These are phyloP conservation scores for Xerocomus potaroensis DNA, from an alignment of 768 basidiomycete genomes.

Conservation along the genomic window DNA sequence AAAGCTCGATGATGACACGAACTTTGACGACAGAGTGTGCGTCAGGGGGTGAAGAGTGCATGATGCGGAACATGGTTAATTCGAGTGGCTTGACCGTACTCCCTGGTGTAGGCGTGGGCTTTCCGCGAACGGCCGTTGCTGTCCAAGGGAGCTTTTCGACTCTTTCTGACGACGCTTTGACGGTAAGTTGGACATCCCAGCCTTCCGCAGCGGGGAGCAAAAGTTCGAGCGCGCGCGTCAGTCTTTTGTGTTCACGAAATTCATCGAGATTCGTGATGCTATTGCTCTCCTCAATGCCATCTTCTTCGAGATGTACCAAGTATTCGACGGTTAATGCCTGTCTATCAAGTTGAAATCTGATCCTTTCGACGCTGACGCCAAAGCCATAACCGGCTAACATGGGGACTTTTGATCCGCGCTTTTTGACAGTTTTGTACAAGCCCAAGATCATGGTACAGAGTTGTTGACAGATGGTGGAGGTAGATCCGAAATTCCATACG, in stretches of 20 bases:
- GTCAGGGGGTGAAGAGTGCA: constrained; percentile 67
- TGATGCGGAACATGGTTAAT: constrained; percentile 57
- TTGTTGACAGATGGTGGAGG: constrained; percentile 66
- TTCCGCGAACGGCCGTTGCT: constrained; percentile 50
- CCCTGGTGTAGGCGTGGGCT: constrained; percentile 26
- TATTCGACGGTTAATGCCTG: constrained; percentile 83
- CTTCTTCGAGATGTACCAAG: constrained; percentile 68
- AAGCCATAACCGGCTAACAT: constrained; percentile 74
- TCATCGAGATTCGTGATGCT: constrained; percentile 53
- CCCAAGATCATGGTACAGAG: constrained; percentile 83
- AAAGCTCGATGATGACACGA: constrained; percentile 73
- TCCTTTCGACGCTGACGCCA: constrained; percentile 74
- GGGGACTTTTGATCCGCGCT: constrained; percentile 71
- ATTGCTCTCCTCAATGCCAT: constrained; percentile 22
- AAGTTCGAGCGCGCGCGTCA: constrained; percentile 77
- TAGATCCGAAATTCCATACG: constrained; percentile 74
- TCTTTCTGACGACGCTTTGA: constrained; percentile 67
- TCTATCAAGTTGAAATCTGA: constrained; percentile 76
- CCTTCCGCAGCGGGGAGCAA: constrained; percentile 70
- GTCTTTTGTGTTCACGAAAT: constrained; percentile 62
- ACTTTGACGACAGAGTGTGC: constrained; percentile 81
- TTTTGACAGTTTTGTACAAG: constrained; percentile 74
- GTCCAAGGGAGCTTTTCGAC: constrained; percentile 75
- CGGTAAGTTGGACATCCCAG: constrained; percentile 83
- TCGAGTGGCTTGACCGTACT: constrained; percentile 40